Evolutionary conservation across 164 flowering plant genomes (phyloP).

Genomic region (Echeveria elegans): DNA sequence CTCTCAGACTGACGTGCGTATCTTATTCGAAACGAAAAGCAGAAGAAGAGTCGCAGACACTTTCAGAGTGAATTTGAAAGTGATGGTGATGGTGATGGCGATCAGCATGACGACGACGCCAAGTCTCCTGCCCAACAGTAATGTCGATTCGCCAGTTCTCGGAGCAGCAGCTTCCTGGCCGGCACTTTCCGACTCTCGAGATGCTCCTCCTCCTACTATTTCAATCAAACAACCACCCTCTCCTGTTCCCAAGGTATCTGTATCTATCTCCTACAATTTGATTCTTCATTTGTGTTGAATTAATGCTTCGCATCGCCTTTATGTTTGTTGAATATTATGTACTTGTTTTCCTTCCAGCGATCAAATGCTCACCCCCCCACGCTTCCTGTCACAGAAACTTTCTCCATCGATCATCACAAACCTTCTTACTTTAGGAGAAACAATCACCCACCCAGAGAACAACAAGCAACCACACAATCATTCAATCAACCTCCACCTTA

Average conservation of each 20-base stretch:
- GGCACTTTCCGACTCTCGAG: conserved; percentile 38
- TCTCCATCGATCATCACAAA: conserved; percentile 43
- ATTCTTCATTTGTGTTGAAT: neutral
- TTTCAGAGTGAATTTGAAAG: too few species aligned
- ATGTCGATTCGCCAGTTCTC: conserved; percentile 37
- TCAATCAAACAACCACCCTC: conserved; percentile 15
- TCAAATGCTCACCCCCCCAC: conserved; percentile 34
- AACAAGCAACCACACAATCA: conserved; percentile 37
- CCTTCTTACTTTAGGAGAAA: conserved; percentile 50
- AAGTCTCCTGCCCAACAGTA: conserved; percentile 38
- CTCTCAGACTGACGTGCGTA: too few species aligned
- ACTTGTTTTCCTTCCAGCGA: conserved; percentile 29
- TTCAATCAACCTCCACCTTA: conserved; percentile 36
- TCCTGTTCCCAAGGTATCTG: neutral
- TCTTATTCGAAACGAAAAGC: too few species aligned
- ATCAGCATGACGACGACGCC: conserved; percentile 9
- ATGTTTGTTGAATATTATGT: neutral
- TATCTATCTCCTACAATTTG: neutral
- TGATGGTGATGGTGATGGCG: conserved; percentile 28
- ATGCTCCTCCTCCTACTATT: conserved; percentile 10
- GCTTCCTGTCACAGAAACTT: conserved; percentile 40
- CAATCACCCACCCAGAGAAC: too few species aligned
- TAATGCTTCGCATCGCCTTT: neutral
- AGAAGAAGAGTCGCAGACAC: too few species aligned
- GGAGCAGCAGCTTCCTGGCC: conserved; percentile 65